Evolutionary conservation across 805 yeast genomes (phyloP).

Genomic region (Wickerhamomyces tratensis): DNA sequence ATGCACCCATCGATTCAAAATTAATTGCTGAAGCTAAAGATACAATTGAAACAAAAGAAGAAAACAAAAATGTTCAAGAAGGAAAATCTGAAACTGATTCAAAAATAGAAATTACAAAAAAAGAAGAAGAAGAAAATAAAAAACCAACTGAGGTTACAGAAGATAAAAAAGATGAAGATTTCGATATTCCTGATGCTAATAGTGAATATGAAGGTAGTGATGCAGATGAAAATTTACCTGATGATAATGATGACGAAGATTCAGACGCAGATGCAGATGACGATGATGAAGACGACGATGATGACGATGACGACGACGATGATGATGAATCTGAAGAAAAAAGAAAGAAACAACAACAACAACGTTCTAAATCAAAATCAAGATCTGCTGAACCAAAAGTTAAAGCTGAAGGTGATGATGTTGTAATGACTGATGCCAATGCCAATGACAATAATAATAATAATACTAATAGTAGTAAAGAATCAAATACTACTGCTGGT

Average conservation of each 20-base stretch:
- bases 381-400: conserved; percentile 8
- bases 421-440: conserved; percentile 3
- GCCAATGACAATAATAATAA: too few species aligned
- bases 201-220: conserved; percentile 2
- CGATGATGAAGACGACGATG: conserved; percentile 10
- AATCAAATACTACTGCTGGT: conserved; percentile 3
- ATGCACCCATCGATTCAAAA: too few species aligned
- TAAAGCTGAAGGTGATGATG: conserved; percentile 6
- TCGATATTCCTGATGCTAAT: conserved; percentile 2
- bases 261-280: conserved; percentile 3
- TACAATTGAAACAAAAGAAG: too few species aligned
- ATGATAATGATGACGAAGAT: conserved; percentile 9
- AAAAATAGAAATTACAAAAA: neutral
- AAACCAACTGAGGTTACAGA: neutral
- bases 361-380: neutral
- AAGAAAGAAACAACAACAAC: conserved; percentile 4
- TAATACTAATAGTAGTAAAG: neutral
- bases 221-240: neutral
- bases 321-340: conserved; percentile 2
- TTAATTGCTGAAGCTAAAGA: too few species aligned
- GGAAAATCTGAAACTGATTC: too few species aligned
- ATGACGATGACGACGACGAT: conserved; percentile 3
- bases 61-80: too few species aligned
- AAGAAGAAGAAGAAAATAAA: neutral
- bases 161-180: conserved; percentile 4